phyloP scores from a whole-genome alignment of 495 filamentous ascomycete species.

The Daldinia vernicosa region DNA sequence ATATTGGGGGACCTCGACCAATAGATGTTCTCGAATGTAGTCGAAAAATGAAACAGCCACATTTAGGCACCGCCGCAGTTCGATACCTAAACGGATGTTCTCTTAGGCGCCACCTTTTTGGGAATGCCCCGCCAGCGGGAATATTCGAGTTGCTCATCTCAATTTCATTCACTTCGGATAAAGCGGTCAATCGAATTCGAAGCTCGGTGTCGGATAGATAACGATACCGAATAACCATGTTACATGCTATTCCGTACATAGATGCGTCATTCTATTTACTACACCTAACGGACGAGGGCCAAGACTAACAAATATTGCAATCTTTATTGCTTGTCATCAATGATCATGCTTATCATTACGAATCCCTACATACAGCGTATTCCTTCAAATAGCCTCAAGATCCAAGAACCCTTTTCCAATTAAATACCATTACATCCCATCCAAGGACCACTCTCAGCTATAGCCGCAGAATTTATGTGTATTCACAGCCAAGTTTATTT shows the following conservation, averaged over 20 bases:
- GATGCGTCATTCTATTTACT: too few species aligned
- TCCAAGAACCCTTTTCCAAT: background rate
- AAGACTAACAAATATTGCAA: background rate
- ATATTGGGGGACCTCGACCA: slow-evolving; percentile 1
- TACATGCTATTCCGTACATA: too few species aligned
- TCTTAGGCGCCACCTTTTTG: background rate
- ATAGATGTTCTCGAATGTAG: slow-evolving; percentile 18
- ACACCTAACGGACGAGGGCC: too few species aligned
- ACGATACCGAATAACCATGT: background rate
- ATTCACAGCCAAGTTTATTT: slow-evolving; percentile 52
- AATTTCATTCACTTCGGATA: slow-evolving; percentile 28
- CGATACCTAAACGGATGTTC: background rate
- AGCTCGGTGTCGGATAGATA: slow-evolving; percentile 19
- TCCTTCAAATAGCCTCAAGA: slow-evolving; percentile 7
- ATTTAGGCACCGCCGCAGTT: slow-evolving; percentile 21
- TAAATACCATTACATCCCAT: slow-evolving; percentile 11
- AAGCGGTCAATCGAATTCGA: slow-evolving; percentile 29
- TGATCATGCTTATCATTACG: slow-evolving; percentile 13
- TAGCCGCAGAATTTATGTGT: background rate
- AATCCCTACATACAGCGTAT: slow-evolving; percentile 3
- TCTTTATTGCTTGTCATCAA: background rate
- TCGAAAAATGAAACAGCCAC: slow-evolving; percentile 26
- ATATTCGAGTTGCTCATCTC: slow-evolving; percentile 19
- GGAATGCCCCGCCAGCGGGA: slow-evolving; percentile 20
- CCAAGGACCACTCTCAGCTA: slow-evolving; percentile 7